Base-by-base conservation (phyloP, 2,329 filamentous ascomycete species). In the Verticillium zaregamsianum region DNA sequence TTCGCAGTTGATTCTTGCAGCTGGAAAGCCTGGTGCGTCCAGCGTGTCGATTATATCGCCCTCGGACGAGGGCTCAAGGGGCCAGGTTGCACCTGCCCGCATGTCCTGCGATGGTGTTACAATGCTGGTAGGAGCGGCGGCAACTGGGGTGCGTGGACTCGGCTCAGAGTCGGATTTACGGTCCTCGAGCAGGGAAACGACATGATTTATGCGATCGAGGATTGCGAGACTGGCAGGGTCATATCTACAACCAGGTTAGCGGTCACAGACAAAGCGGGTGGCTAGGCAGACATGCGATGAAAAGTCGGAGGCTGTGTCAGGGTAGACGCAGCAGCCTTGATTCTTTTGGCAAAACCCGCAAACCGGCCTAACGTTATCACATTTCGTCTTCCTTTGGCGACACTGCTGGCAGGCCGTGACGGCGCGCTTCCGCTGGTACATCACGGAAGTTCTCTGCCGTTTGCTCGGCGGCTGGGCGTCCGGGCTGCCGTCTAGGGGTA, bases 161-260 rank as follows among this genome's bases (percentile, higher is more conserved):
- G 28, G 15, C 15, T 17, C 37, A 40, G 14, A n/a, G 6, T 2
- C 17, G 6, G 37, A 5, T 17, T 12, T 7, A 15, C 17, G 37
- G 37, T 40, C 55, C 55, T 68, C 66, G 7, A 72, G 45, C 11
- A 71, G 63, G 9, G 65, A 61, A 11, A 70, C 65, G 25, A 69
- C 70, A 59, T 68, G 65, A 40, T 70, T 68, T 20, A 72, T 61
- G n/a, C 66, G 64, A 35, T 72, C 69, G 12, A 76, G 62, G 15
- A 76, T 76, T 54, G 72, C 72, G 3, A 76, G 60, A 33, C 70
- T 76, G n/a, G 74, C 74, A 25, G 72, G 68, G 55, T 76, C 73
- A 37, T 73, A 76, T 39, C 73, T 75, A 15, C 15, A 12, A 40
- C 25, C 52, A 45, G 54, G 15, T 60, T 15, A 40, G 23, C 8